Conservation (phyloP, 192 early-diverging fungal species). For the Linnemannia hyalina region DNA sequence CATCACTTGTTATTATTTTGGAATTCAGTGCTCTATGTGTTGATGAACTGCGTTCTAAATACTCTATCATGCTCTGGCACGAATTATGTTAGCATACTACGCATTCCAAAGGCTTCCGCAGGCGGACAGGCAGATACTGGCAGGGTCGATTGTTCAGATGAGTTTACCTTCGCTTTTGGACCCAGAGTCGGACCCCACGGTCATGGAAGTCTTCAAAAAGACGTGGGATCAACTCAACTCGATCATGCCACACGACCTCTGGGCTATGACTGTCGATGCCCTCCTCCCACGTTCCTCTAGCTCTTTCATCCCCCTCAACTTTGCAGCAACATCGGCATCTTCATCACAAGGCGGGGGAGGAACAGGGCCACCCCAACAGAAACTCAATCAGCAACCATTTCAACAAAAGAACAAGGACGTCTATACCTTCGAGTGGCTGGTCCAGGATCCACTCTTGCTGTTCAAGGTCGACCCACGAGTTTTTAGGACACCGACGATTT, state of each 20-base stretch:
- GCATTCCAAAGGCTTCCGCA: constrained; percentile 40
- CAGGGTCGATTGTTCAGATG: constrained; percentile 14
- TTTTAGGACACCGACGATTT: constrained; percentile 39
- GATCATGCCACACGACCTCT: constrained; percentile 51
- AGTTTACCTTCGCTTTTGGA: constrained; percentile 43
- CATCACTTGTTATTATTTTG: not conserved
- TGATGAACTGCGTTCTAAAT: not conserved
- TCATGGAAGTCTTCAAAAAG: constrained; percentile 51
- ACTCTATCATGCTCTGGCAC: too few relatives aligned
- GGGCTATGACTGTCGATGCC: constrained; percentile 46
- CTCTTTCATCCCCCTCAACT: not conserved
- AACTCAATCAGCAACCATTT: not conserved
- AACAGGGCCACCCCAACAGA: not conserved
- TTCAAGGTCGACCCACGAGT: constrained; percentile 43
- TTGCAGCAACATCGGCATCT: not conserved
- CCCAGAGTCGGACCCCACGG: constrained; percentile 23
- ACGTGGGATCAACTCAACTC: constrained; percentile 54
- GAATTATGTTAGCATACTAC: constrained; percentile 24
- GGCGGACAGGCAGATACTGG: constrained; percentile 24
- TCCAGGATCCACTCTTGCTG: constrained; percentile 45
- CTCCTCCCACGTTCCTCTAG: constrained; percentile 3
- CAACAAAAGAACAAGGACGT: not conserved
- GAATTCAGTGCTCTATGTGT: not conserved
- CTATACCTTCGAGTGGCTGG: constrained; percentile 39
- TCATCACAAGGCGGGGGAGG: not conserved